A percentile compares a stretch with the other conserved stretches of the same genome.
phyloP scores from a whole-genome alignment of 352 stramenopile species.

The Phytophthora melonis region DNA sequence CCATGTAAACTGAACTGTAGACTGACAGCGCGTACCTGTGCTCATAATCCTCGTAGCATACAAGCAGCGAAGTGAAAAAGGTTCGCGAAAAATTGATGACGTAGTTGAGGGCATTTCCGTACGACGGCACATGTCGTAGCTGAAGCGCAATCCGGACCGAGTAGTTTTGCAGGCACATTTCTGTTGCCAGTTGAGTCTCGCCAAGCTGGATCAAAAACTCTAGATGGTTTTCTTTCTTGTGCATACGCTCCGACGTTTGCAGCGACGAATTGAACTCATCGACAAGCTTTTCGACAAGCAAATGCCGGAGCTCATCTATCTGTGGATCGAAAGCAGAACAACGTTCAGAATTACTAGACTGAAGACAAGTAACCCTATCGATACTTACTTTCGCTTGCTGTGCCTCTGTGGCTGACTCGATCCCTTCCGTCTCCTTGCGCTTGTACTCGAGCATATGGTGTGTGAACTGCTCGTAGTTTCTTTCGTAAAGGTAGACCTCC shows the following conservation, averaged over 20 bases:
- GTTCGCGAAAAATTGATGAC: conserved; percentile 85
- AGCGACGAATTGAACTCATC: conserved; percentile 84
- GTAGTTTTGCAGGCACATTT: conserved; percentile 89
- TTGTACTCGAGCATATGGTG: conserved; percentile 63
- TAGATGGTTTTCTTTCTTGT: conserved; percentile 86
- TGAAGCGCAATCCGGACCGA: conserved; percentile 80
- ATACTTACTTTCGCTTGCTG: conserved; percentile 56
- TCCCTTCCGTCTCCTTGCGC: conserved; percentile 47
- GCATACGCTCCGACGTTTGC: conserved; percentile 82
- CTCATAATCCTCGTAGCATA: conserved; percentile 86
- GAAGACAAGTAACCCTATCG: not conserved
- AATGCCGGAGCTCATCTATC: conserved; percentile 60
- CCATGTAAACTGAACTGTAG: not conserved
- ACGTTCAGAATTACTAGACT: not conserved
- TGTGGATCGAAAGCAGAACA: conserved; percentile 16
- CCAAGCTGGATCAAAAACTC: conserved; percentile 79
- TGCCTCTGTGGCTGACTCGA: conserved; percentile 42
- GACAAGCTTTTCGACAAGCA: conserved; percentile 69
- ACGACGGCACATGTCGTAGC: conserved; percentile 76
- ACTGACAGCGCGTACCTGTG: conserved; percentile 48
- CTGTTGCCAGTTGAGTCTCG: conserved; percentile 67
- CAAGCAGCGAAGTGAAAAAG: conserved; percentile 87
- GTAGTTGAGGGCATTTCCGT: conserved; percentile 81
- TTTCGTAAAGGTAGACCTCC: conserved; percentile 71
- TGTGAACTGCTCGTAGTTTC: conserved; percentile 74